Evolutionary conservation across 2,329 filamentous ascomycete species (phyloP).

Genomic region (Scolecobasidium constrictum): DNA sequence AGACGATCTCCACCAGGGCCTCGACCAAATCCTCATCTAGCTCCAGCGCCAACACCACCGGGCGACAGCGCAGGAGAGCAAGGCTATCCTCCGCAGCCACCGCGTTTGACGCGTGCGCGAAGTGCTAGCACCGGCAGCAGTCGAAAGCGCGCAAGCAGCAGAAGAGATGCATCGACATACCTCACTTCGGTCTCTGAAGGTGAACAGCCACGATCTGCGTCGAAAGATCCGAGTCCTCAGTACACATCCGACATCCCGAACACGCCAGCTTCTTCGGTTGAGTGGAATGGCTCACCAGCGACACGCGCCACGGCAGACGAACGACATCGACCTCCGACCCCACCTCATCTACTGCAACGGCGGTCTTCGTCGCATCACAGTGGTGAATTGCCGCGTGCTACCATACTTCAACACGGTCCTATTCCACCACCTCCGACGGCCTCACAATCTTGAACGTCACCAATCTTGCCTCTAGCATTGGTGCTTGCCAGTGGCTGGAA

Average conservation of each 20-base stretch:
- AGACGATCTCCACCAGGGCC: conserved; percentile 3
- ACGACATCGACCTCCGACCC: background rate
- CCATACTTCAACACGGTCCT: no score
- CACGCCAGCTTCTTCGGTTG: conserved; percentile 6
- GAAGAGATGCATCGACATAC: background rate
- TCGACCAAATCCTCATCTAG: background rate
- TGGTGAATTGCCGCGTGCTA: no score
- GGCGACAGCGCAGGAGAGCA: background rate
- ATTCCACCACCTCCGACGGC: no score
- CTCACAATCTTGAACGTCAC: no score
- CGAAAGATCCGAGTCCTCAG: background rate
- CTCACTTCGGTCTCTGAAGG: background rate
- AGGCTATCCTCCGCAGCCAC: background rate
- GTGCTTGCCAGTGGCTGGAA: no score
- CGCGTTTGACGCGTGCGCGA: background rate
- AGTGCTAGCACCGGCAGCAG: conserved; percentile 4
- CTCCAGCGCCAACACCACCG: conserved; percentile 1
- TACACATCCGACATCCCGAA: conserved; percentile 4
- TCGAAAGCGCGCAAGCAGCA: conserved; percentile 5
- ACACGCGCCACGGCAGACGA: conserved; percentile 4
- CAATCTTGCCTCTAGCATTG: no score
- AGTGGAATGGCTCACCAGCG: conserved; percentile 7
- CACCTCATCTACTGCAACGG: no score
- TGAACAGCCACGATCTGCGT: background rate
- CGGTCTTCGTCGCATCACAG: background rate